Conservation (phyloP, 257 asterid species). For the Cruciata laevipes region DNA sequence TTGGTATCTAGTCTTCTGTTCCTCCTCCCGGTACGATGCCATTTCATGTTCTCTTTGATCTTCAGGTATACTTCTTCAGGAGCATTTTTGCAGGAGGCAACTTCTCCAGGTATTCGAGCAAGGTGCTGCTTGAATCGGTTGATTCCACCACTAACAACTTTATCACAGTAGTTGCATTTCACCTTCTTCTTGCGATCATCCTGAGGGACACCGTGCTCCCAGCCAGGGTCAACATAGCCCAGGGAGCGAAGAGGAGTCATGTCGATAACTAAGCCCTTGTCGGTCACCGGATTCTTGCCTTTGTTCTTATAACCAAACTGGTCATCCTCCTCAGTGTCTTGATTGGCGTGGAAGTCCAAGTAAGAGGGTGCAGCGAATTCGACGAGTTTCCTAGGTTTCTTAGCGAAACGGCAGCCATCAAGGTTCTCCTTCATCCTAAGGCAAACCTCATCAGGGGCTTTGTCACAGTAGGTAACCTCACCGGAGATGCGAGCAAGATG, state of each 20-base stretch:
- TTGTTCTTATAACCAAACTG: slow-evolving; percentile 47
- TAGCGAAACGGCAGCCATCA: slow-evolving; percentile 77
- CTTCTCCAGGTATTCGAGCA: slow-evolving; percentile 93
- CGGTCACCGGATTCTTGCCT: slow-evolving; percentile 57
- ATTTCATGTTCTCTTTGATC: slow-evolving; percentile 88
- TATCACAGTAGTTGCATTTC: slow-evolving; percentile 88
- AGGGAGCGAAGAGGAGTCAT: slow-evolving; percentile 79
- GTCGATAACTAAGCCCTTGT: slow-evolving; percentile 55
- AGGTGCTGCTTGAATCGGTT: slow-evolving; percentile 91
- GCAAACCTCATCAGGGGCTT: slow-evolving; percentile 81
- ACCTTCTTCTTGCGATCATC: slow-evolving; percentile 94
- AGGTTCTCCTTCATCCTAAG: slow-evolving; percentile 67
- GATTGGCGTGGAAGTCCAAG: slow-evolving; percentile 44
- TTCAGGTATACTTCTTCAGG: slow-evolving; percentile 81
- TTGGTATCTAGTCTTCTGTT: slow-evolving; percentile 62
- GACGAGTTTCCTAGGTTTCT: slow-evolving; percentile 48
- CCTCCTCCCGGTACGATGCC: slow-evolving; percentile 93
- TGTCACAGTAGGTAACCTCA: slow-evolving; percentile 84
- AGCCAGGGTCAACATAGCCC: slow-evolving; percentile 90
- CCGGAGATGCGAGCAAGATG: slow-evolving; percentile 88
- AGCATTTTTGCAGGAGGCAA: slow-evolving; percentile 85
- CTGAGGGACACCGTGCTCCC: slow-evolving; percentile 94
- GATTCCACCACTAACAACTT: slow-evolving; percentile 86
- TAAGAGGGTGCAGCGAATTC: slow-evolving; percentile 72
- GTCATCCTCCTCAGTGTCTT: slow-evolving; percentile 60